Conservation (phyloP, 805 yeast species). For the Pichia scutulata region DNA sequence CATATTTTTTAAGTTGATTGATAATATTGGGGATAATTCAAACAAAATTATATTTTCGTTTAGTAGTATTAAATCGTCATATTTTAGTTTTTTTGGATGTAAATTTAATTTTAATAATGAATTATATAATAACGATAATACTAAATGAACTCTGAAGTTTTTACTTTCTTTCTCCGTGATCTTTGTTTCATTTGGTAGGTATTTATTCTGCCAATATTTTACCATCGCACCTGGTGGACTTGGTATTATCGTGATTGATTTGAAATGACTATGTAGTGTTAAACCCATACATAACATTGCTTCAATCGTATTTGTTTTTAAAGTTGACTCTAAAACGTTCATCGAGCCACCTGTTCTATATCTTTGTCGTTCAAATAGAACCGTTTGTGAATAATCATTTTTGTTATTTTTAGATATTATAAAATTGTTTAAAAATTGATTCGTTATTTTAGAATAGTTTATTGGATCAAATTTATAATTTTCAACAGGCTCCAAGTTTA, state of each 20-base stretch:
- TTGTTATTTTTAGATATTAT: not conserved
- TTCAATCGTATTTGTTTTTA: slow-evolving; percentile 49
- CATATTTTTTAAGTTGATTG: not conserved
- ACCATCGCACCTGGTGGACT: slow-evolving; percentile 22
- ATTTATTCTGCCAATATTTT: slow-evolving; percentile 21
- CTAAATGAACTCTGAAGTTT: slow-evolving; percentile 8
- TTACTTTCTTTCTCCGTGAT: slow-evolving; percentile 2
- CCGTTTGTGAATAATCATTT: slow-evolving; percentile 29
- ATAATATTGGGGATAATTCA: not conserved
- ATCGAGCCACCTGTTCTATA: slow-evolving; percentile 41
- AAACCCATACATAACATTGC: slow-evolving; percentile 31
- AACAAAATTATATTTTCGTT: not conserved
- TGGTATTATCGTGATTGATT: not conserved
- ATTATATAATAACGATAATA: slow-evolving; percentile 2
- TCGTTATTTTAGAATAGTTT: slow-evolving; percentile 21
- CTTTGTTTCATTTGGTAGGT: not conserved
- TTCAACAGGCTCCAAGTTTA: slow-evolving; percentile 23
- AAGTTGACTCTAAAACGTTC: slow-evolving; percentile 41
- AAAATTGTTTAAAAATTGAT: slow-evolving; percentile 17
- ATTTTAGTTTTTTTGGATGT: not conserved
- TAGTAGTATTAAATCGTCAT: not conserved
- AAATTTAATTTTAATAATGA: not conserved
- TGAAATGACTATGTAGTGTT: slow-evolving; percentile 3
- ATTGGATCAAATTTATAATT: slow-evolving; percentile 22
- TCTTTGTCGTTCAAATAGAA: slow-evolving; percentile 51